Conservation (phyloP, 1,284 basidiomycete species). For the Sporisorium sorghi region DNA sequence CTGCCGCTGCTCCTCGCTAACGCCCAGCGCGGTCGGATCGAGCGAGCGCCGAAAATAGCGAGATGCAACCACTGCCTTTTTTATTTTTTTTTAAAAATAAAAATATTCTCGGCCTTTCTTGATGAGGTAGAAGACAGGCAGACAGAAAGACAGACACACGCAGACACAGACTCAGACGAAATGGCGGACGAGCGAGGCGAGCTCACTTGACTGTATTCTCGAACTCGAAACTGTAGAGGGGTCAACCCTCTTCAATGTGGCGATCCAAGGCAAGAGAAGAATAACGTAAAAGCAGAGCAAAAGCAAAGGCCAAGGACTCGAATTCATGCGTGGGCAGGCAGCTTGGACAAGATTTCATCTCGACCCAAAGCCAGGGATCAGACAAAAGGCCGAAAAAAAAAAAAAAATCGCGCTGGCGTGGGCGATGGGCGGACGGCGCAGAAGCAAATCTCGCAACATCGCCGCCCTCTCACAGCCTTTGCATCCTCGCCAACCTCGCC, state of each 20-base stretch:
- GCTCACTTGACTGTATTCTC: too few species aligned
- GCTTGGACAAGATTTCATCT: not conserved
- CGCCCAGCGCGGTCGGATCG: conserved; percentile 8
- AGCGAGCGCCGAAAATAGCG: conserved; percentile 10
- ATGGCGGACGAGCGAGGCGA: too few species aligned
- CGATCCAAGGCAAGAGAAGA: not conserved
- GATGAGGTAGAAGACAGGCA: not conserved
- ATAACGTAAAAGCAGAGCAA: too few species aligned
- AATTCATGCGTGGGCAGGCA: not conserved
- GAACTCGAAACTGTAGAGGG: not conserved
- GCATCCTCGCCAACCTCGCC: not conserved
- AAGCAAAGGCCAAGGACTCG: not conserved
- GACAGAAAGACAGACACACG: not conserved
- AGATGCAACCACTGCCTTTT: too few species aligned
- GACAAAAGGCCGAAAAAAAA: not conserved
- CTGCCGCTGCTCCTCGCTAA: too few species aligned
- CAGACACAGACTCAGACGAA: not conserved
- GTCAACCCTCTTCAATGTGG: too few species aligned
- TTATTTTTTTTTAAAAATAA: not conserved
- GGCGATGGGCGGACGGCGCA: too few species aligned
- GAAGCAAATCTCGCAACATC: not conserved
- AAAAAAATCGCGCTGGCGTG: too few species aligned
- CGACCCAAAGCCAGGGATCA: not conserved
- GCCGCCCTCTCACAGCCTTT: not conserved
- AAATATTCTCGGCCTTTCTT: too few species aligned